phyloP scores from a whole-genome alignment of 2,329 filamentous ascomycete genomes.

The Sclerotiophoma versabilis region DNA sequence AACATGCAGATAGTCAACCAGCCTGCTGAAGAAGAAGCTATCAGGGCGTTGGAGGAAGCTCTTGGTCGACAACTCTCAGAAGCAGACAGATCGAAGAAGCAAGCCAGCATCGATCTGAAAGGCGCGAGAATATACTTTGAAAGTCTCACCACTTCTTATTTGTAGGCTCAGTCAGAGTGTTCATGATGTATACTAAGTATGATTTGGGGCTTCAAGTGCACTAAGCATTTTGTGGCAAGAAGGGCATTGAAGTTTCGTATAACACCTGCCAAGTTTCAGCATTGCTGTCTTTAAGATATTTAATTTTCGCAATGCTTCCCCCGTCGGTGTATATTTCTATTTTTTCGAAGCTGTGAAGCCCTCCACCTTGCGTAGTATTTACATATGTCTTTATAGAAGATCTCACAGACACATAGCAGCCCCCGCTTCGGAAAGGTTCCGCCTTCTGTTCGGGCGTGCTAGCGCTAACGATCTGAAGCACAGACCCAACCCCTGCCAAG shows the following conservation, averaged over 20 bases:
- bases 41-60: conserved; percentile 45
- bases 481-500: conserved; percentile 16
- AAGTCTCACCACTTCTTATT: conserved; percentile 32
- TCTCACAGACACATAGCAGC: conserved; percentile 1
- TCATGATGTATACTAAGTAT: neutral
- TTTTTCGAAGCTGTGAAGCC: neutral
- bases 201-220: neutral
- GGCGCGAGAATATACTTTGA: conserved; percentile 43
- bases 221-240: neutral
- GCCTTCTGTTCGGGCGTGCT: conserved; percentile 3
- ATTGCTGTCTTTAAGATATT: neutral
- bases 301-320: neutral
- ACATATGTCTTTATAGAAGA: neutral
- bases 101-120: conserved; percentile 23
- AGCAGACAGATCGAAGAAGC: conserved; percentile 24
- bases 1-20: conserved; percentile 48
- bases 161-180: conserved; percentile 25
- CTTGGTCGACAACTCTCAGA: conserved; percentile 23
- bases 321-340: neutral
- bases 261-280: neutral
- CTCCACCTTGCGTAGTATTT: conserved; percentile 2
- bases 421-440: neutral
- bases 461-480: conserved; percentile 10
- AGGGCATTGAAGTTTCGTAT: neutral
- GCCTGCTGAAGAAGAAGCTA: conserved; percentile 40